Percentiles rank a stretch among this genome's conserved stretches.
Conservation (phyloP, 495 filamentous ascomycete genomes). For the Cercophora sp. region DNA sequence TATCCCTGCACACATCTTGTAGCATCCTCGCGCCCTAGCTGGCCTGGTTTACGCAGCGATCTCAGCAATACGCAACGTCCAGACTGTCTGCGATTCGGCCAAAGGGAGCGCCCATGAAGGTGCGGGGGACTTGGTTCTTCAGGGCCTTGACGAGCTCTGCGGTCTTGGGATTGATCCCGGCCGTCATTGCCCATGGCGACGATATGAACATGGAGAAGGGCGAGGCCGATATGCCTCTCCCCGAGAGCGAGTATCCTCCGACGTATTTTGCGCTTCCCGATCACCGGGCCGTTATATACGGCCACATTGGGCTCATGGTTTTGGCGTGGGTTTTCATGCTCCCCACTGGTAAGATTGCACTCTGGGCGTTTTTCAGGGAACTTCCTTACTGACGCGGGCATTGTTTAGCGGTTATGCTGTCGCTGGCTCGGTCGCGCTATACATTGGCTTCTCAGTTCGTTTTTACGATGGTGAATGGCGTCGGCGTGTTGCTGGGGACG, state of each 20-base stretch:
- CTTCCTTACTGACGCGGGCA: not conserved
- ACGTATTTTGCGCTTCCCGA: constrained; percentile 77
- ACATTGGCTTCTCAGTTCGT: constrained; percentile 67
- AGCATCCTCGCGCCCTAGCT: too few species aligned
- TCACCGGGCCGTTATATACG: constrained; percentile 62
- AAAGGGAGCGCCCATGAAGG: constrained; percentile 18
- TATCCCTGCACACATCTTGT: too few species aligned
- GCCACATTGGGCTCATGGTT: constrained; percentile 77
- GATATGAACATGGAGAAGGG: constrained; percentile 47
- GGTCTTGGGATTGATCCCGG: constrained; percentile 35
- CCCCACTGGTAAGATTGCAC: constrained; percentile 61
- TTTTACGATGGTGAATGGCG: constrained; percentile 68
- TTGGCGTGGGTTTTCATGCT: constrained; percentile 79
- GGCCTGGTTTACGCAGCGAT: too few species aligned
- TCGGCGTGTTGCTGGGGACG: constrained; percentile 66
- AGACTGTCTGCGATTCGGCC: too few species aligned
- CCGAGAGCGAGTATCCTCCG: constrained; percentile 41
- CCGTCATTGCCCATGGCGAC: constrained; percentile 42
- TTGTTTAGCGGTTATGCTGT: constrained; percentile 76
- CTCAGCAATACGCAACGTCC: too few species aligned
- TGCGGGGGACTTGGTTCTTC: constrained; percentile 14
- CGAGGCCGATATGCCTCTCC: constrained; percentile 33
- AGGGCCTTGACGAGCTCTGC: constrained; percentile 20
- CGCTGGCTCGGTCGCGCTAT: constrained; percentile 72
- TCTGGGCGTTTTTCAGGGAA: not conserved